These are phyloP conservation scores for Lachnellula occidentalis DNA, from an alignment of 2,329 filamentous ascomycete genomes.

Conservation along the genomic window DNA sequence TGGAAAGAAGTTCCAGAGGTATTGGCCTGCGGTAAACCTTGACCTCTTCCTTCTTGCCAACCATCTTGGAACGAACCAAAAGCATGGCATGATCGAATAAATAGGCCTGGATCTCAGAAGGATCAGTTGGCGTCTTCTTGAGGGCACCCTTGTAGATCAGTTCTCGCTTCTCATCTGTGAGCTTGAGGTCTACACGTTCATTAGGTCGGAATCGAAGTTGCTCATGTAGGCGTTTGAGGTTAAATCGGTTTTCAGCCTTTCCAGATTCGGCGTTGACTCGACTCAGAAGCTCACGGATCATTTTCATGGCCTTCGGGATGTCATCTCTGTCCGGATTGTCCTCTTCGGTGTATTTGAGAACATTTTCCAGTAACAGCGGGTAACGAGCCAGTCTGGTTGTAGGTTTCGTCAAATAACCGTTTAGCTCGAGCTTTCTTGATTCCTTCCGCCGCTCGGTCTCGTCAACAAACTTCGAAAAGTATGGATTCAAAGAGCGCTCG, in stretches of 20 bases:
- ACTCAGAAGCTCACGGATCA: slow-evolving; percentile 81
- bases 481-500: slow-evolving; percentile 79
- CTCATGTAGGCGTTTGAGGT: slow-evolving; percentile 84
- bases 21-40: slow-evolving; percentile 95
- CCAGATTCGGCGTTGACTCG: slow-evolving; percentile 93
- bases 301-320: slow-evolving; percentile 79
- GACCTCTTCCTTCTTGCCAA: slow-evolving; percentile 89
- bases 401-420: slow-evolving; percentile 95
- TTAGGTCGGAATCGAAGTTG: slow-evolving; percentile 86
- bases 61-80: slow-evolving; percentile 82
- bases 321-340: slow-evolving; percentile 87
- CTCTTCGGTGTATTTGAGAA: slow-evolving; percentile 85
- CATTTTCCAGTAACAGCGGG: slow-evolving; percentile 83
- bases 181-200: slow-evolving; percentile 86
- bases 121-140: slow-evolving; percentile 87
- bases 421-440: slow-evolving; percentile 91
- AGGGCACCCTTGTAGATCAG: slow-evolving; percentile 90
- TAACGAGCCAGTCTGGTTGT: slow-evolving; percentile 94
- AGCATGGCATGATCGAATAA: slow-evolving; percentile 95
- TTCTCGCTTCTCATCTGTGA: slow-evolving; percentile 89
- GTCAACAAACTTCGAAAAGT: slow-evolving; percentile 88
- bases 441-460: slow-evolving; percentile 95
- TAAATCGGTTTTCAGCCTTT: slow-evolving; percentile 96
- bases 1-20: slow-evolving; percentile 84
- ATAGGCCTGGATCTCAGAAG: slow-evolving; percentile 86